These are phyloP conservation scores for Candida endomychidarum DNA, from an alignment of 805 yeast genomes.

Conservation along the genomic window DNA sequence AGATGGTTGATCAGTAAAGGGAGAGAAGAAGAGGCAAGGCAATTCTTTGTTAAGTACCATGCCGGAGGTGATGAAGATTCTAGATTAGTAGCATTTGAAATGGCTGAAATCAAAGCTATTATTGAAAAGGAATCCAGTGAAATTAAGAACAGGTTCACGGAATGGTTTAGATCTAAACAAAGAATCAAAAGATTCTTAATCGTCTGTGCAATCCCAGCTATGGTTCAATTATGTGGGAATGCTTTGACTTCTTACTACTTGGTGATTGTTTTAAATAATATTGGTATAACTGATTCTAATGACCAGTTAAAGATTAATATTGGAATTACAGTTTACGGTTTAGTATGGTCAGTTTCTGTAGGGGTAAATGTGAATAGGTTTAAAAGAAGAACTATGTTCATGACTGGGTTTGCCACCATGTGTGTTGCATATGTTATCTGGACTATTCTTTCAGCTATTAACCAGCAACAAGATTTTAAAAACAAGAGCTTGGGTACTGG, in stretches of 20 bases:
- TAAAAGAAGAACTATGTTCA: constrained; percentile 27
- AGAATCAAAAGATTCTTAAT: constrained; percentile 15
- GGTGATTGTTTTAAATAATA: constrained; percentile 46
- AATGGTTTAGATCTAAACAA: constrained; percentile 12
- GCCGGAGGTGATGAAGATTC: constrained; percentile 33
- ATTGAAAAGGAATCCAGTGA: constrained; percentile 13
- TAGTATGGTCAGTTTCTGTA: constrained; percentile 24
- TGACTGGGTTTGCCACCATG: constrained; percentile 25
- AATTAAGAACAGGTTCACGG: constrained; percentile 11
- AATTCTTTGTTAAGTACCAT: constrained; percentile 37
- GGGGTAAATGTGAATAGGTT: constrained; percentile 18
- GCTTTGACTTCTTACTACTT: constrained; percentile 52
- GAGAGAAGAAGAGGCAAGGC: constrained; percentile 41
- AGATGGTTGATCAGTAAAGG: constrained; percentile 43
- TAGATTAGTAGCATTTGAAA: constrained; percentile 45
- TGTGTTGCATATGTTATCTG: constrained; percentile 20
- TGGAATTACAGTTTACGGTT: constrained; percentile 47
- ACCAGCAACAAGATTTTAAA: constrained; percentile 14
- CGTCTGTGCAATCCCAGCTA: constrained; percentile 4
- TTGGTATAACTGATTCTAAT: constrained; percentile 48
- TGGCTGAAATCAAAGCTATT: constrained; percentile 20
- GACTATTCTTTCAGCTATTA: constrained; percentile 22
- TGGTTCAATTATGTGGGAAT: constrained; percentile 42
- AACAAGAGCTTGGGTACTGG: constrained; percentile 15
- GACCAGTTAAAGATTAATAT: constrained; percentile 51